A percentile compares a stretch with the other conserved stretches of the same genome.
Evolutionary conservation across 192 early-diverging fungal species (phyloP).

Genomic region (Fimicolochytrium jonesii): DNA sequence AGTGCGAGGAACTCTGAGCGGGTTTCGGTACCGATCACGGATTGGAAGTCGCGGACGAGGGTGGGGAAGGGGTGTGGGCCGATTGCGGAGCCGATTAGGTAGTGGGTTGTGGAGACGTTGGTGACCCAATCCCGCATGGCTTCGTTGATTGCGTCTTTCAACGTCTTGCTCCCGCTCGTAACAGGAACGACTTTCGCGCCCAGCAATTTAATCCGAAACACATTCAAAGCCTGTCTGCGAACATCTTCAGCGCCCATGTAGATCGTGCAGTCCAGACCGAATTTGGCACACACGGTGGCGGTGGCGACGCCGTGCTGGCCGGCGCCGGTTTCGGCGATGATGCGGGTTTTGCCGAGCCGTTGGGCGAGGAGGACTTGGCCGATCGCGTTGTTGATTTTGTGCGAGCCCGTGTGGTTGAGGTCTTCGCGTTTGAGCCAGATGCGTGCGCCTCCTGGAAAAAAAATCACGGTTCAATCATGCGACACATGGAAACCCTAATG

Average conservation of each 20-base stretch:
- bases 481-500: slow-evolving; percentile 1
- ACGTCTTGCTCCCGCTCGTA: slow-evolving; percentile 58
- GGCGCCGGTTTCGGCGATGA: slow-evolving; percentile 98
- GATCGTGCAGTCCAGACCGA: slow-evolving; percentile 92
- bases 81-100: slow-evolving; percentile 94
- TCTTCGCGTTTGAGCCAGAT: slow-evolving; percentile 99
- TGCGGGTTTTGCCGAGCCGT: slow-evolving; percentile 90
- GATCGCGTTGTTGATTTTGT: slow-evolving; percentile 98
- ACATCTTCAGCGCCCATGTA: slow-evolving; percentile 99
- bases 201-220: slow-evolving; percentile 91
- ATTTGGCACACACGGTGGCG: slow-evolving; percentile 96
- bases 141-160: slow-evolving; percentile 99
- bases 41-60: slow-evolving; percentile 97
- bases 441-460: slow-evolving; percentile 65
- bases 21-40: slow-evolving; percentile 91
- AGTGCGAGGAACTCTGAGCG: slow-evolving; percentile 78
- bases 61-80: slow-evolving; percentile 97
- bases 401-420: slow-evolving; percentile 97
- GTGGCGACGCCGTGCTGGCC: slow-evolving; percentile 98
- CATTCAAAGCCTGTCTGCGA: slow-evolving; percentile 88
- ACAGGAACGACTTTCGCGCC: slow-evolving; percentile 91
- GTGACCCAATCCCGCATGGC: slow-evolving; percentile 99
- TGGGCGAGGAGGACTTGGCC: slow-evolving; percentile 93
- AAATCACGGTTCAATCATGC: neutral
- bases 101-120: slow-evolving; percentile 90